Conservation (phyloP, 2,329 filamentous ascomycete genomes). For the Grosmannia huntii region DNA sequence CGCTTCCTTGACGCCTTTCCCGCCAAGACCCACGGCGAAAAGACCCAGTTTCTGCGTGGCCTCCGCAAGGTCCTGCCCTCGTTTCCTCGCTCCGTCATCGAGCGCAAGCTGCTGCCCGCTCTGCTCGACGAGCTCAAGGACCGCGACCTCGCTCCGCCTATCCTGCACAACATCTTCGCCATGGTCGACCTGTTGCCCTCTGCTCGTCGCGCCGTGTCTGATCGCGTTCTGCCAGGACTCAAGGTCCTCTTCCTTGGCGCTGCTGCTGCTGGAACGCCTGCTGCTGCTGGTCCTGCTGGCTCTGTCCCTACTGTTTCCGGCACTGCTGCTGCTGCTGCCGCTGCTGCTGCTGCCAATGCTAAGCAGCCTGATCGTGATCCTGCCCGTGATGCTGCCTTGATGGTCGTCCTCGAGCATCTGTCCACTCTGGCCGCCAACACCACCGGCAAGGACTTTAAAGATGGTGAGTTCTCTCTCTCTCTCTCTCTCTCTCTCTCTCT, state of each 20-base stretch:
- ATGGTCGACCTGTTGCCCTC: constrained; percentile 70
- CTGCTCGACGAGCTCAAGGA: constrained; percentile 91
- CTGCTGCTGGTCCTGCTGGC: neutral
- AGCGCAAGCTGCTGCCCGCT: constrained; percentile 84
- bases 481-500: neutral
- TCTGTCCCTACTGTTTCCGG: neutral
- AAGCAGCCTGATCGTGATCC: constrained; percentile 60
- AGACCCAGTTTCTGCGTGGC: constrained; percentile 81
- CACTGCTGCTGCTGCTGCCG: neutral
- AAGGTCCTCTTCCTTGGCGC: constrained; percentile 65
- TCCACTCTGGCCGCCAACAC: constrained; percentile 65
- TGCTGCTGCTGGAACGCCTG: constrained; percentile 12
- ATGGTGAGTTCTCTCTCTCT: constrained; percentile 41
- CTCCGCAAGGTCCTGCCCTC: constrained; percentile 77
- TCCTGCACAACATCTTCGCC: constrained; percentile 85
- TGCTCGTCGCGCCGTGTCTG: constrained; percentile 65
- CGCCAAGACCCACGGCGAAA: constrained; percentile 83
- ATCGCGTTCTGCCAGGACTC: constrained; percentile 73
- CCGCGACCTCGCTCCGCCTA: constrained; percentile 68
- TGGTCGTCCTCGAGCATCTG: constrained; percentile 82
- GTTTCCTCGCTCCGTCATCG: constrained; percentile 85
- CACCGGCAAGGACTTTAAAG: constrained; percentile 86
- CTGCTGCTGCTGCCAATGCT: constrained; percentile 25
- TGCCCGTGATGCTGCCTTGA: constrained; percentile 75
- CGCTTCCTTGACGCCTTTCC: constrained; percentile 86